Percentiles rank a stretch among this genome's conserved stretches.
phyloP scores from a whole-genome alignment of 2,329 filamentous ascomycete genomes.

The Colletotrichum australisinense region DNA sequence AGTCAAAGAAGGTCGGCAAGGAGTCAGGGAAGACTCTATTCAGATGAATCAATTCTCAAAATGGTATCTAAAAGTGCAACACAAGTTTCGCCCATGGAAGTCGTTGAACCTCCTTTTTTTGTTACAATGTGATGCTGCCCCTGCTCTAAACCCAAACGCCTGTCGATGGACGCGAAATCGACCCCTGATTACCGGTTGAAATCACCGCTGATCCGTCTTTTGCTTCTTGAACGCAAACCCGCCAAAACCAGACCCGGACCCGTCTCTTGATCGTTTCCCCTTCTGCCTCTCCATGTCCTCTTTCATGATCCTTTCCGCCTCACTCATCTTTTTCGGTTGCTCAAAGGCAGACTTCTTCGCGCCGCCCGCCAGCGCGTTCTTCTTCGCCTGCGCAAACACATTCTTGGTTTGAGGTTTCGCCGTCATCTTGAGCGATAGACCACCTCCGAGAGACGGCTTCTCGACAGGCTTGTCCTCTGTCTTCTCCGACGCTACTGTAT shows the following conservation, averaged over 20 bases:
- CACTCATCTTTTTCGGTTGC: slow-evolving; percentile 85
- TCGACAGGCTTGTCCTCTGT: slow-evolving; percentile 29
- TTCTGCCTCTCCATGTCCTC: slow-evolving; percentile 83
- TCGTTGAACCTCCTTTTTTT: background rate
- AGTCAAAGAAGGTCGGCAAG: slow-evolving; percentile 13
- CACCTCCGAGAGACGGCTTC: slow-evolving; percentile 38
- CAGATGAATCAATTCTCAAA: slow-evolving; percentile 29
- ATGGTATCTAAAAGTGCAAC: slow-evolving; percentile 44
- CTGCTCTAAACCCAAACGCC: slow-evolving; percentile 24
- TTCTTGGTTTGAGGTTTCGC: slow-evolving; percentile 79
- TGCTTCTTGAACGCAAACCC: slow-evolving; percentile 65
- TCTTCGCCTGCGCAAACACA: slow-evolving; percentile 75
- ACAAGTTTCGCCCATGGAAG: background rate
- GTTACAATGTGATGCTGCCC: background rate
- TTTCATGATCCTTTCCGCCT: slow-evolving; percentile 90
- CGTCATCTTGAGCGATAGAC: slow-evolving; percentile 73
- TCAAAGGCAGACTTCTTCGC: slow-evolving; percentile 72
- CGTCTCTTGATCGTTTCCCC: slow-evolving; percentile 69
- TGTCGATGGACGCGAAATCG: background rate
- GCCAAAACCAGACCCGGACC: slow-evolving; percentile 51
- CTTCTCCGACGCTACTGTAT: slow-evolving; percentile 35
- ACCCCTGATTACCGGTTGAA: background rate
- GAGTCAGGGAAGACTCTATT: slow-evolving; percentile 29
- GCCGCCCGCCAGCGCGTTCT: slow-evolving; percentile 73
- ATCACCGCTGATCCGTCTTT: slow-evolving; percentile 43